Evolutionary conservation across 2,329 filamentous ascomycete species (phyloP).

Genomic region (Mariannaea sp.): DNA sequence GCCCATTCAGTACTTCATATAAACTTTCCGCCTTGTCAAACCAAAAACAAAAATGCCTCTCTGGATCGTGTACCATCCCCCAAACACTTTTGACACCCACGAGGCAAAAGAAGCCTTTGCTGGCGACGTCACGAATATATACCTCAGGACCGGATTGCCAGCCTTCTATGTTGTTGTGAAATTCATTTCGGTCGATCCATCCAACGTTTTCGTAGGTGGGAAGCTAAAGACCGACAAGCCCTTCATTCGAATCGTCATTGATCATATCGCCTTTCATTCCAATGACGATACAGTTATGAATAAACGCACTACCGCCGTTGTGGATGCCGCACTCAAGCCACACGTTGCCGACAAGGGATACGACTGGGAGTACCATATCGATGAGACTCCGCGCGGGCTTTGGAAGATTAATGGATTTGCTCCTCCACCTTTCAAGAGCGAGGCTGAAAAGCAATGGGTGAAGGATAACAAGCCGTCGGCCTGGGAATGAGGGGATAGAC

Average conservation of each 20-base stretch:
- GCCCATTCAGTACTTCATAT: no score
- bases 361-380: slow-evolving; percentile 50
- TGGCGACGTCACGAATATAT: slow-evolving; percentile 42
- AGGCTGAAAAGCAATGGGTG: slow-evolving; percentile 42
- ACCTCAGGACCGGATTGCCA: slow-evolving; percentile 40
- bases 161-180: slow-evolving; percentile 51
- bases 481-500: background rate
- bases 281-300: slow-evolving; percentile 28
- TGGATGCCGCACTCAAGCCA: slow-evolving; percentile 46
- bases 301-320: background rate
- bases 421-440: slow-evolving; percentile 43
- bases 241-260: slow-evolving; percentile 44
- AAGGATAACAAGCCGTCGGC: background rate
- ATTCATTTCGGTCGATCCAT: slow-evolving; percentile 41
- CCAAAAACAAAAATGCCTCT: background rate
- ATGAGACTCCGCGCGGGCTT: slow-evolving; percentile 48
- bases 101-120: slow-evolving; percentile 40
- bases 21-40: no score
- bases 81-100: slow-evolving; percentile 37
- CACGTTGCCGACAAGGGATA: slow-evolving; percentile 48
- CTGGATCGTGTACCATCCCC: background rate
- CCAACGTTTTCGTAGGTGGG: slow-evolving; percentile 31
- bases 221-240: slow-evolving; percentile 26
- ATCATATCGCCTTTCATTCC: slow-evolving; percentile 35
- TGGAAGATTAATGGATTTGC: slow-evolving; percentile 51